phyloP scores from a whole-genome alignment of 2,329 filamentous ascomycete genomes.

The Lithohypha guttulata region DNA sequence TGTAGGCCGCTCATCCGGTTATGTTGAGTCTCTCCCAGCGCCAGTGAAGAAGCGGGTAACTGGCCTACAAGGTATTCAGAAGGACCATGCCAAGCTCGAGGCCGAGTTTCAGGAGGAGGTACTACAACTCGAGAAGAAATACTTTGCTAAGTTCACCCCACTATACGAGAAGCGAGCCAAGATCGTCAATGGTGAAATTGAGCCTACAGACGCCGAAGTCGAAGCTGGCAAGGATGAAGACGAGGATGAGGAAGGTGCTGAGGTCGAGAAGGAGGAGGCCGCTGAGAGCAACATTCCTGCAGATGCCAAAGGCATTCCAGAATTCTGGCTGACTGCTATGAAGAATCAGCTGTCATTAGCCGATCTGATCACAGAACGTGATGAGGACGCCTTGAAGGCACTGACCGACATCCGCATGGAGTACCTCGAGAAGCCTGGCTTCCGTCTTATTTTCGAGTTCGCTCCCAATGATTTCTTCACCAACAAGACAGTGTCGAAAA shows the following conservation, averaged over 20 bases:
- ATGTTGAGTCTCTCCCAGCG: conserved; percentile 88
- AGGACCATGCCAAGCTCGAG: conserved; percentile 97
- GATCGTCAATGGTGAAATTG: conserved; percentile 77
- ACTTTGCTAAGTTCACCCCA: conserved; percentile 96
- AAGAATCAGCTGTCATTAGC: conserved; percentile 97
- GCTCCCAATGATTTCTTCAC: conserved; percentile 90
- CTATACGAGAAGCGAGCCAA: conserved; percentile 89
- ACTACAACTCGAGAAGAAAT: conserved; percentile 97
- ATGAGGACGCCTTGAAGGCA: conserved; percentile 84
- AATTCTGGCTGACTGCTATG: conserved; percentile 99
- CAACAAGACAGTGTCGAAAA: conserved; percentile 96
- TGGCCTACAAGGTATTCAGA: conserved; percentile 94
- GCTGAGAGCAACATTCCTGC: conserved; percentile 35
- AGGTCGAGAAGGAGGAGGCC: conserved; percentile 49
- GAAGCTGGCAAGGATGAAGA: conserved; percentile 73
- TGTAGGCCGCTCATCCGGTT: conserved; percentile 89
- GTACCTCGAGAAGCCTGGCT: conserved; percentile 95
- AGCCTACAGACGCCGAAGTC: conserved; percentile 81
- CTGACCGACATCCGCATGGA: conserved; percentile 95
- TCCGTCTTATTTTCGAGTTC: conserved; percentile 97
- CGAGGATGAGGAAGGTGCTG: conserved; percentile 55
- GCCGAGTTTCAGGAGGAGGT: conserved; percentile 98
- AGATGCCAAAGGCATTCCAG: conserved; percentile 70
- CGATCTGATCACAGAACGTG: conserved; percentile 96
- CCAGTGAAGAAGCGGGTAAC: conserved; percentile 86